Percentiles rank a stretch among this genome's conserved stretches.
Conservation (phyloP, 345 rosid genomes). For the Mangifera indica region DNA sequence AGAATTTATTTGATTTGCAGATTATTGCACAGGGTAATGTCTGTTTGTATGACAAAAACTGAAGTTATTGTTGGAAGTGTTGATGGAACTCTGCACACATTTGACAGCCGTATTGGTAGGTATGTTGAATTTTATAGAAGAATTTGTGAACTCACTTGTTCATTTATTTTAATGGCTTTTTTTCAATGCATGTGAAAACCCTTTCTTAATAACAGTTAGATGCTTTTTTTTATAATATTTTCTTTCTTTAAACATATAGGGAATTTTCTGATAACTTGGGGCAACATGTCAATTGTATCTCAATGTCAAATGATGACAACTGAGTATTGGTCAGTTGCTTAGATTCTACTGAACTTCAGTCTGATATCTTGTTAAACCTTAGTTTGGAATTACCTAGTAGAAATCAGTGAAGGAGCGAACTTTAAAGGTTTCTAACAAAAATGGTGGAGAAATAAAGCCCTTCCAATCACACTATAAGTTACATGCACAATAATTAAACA, state of each 20-base stretch:
- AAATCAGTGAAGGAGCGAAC: too few species aligned
- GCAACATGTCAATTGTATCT: constrained; percentile 90
- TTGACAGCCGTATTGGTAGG: constrained; percentile 93
- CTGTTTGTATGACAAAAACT: constrained; percentile 84
- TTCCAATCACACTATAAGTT: too few species aligned
- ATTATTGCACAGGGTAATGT: constrained; percentile 91
- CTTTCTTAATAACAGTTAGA: not conserved
- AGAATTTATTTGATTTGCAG: constrained; percentile 38
- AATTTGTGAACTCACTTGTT: not conserved
- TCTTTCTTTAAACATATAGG: constrained; percentile 32
- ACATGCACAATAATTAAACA: too few species aligned
- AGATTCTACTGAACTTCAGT: constrained; percentile 52
- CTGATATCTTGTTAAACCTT: too few species aligned
- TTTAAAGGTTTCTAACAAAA: too few species aligned
- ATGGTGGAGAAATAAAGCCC: too few species aligned
- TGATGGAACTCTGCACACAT: constrained; percentile 94
- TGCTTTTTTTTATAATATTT: not conserved
- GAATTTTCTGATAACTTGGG: constrained; percentile 88
- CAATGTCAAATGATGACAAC: constrained; percentile 86
- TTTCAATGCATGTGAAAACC: not conserved
- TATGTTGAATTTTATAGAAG: constrained; percentile 23
- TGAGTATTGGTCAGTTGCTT: constrained; percentile 86
- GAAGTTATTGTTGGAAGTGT: constrained; percentile 96
- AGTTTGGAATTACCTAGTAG: too few species aligned
- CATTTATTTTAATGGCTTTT: not conserved